phyloP scores from a whole-genome alignment of 2,329 filamentous ascomycete genomes.

The Anisogramma anomala region DNA sequence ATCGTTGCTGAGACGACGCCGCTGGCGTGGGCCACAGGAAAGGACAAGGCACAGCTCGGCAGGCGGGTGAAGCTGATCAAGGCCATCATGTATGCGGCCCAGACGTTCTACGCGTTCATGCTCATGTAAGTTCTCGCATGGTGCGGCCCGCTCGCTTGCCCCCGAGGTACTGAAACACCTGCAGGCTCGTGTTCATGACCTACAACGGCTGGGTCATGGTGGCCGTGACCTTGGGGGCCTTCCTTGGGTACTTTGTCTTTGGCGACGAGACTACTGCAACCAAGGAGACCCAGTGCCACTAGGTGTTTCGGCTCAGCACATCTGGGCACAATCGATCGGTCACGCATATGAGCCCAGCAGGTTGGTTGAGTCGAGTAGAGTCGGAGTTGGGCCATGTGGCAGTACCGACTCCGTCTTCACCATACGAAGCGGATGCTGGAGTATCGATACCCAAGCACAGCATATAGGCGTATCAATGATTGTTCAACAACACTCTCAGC shows the following conservation, averaged over 20 bases:
- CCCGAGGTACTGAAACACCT: neutral
- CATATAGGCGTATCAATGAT: conserved; percentile 1
- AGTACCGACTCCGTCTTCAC: neutral
- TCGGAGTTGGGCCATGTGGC: neutral
- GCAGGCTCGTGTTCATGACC: conserved; percentile 97
- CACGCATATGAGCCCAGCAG: neutral
- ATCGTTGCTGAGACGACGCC: conserved; percentile 51
- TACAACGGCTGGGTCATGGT: conserved; percentile 99
- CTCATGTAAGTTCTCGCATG: conserved; percentile 67
- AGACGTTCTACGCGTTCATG: conserved; percentile 98
- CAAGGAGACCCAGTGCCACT: conserved; percentile 90
- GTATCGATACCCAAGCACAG: conserved; percentile 2
- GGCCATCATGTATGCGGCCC: conserved; percentile 72
- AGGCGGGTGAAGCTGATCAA: conserved; percentile 67
- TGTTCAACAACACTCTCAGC: no score
- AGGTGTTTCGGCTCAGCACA: conserved; percentile 18
- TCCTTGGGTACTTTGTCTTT: conserved; percentile 77
- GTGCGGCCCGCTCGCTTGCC: neutral
- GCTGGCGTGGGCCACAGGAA: conserved; percentile 57
- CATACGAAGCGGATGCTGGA: neutral
- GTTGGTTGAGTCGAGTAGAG: neutral
- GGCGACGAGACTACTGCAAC: conserved; percentile 56
- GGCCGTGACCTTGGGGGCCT: conserved; percentile 77
- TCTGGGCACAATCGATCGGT: neutral
- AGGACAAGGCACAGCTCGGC: conserved; percentile 49